These are phyloP conservation scores for Gastrolobium villosum DNA, from an alignment of 306 rosid species.

Conservation along the genomic window DNA sequence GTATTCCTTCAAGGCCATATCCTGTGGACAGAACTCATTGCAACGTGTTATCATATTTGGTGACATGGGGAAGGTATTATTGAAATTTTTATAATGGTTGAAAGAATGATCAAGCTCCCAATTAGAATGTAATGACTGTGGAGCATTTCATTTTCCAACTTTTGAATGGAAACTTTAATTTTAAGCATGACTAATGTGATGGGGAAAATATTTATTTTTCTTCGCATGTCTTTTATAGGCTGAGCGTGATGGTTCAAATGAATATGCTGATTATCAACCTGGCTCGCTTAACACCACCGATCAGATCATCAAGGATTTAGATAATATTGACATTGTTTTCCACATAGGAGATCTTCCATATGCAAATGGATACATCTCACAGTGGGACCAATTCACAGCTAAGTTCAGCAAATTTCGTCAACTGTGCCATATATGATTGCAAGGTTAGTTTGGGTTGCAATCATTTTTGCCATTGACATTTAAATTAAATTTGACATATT, in stretches of 20 bases:
- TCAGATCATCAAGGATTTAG: conserved; percentile 71
- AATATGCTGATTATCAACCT: conserved; percentile 81
- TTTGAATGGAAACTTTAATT: not conserved
- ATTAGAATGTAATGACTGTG: not conserved
- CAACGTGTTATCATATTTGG: conserved; percentile 87
- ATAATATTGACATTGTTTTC: conserved; percentile 73
- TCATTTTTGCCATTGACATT: conserved; percentile 21
- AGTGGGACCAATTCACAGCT: conserved; percentile 95
- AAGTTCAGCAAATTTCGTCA: conserved; percentile 87
- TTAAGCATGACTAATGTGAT: conserved; percentile 18
- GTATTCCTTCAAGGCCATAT: conserved; percentile 72
- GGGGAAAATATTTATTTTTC: not conserved
- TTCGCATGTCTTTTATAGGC: conserved; percentile 61
- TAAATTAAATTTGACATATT: not conserved
- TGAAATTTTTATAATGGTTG: not conserved
- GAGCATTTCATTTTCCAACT: not conserved
- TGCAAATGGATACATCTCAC: too few species aligned
- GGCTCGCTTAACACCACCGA: conserved; percentile 88
- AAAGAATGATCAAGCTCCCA: not conserved
- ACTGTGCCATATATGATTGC: conserved; percentile 85
- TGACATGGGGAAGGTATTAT: conserved; percentile 88
- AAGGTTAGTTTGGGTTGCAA: conserved; percentile 61
- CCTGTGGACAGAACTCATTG: conserved; percentile 86
- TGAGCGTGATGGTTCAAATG: conserved; percentile 91
- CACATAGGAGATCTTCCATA: conserved; percentile 90